These are phyloP conservation scores for Trichoderma guizhouense DNA, from an alignment of 2,329 filamentous ascomycete genomes.

Conservation along the genomic window DNA sequence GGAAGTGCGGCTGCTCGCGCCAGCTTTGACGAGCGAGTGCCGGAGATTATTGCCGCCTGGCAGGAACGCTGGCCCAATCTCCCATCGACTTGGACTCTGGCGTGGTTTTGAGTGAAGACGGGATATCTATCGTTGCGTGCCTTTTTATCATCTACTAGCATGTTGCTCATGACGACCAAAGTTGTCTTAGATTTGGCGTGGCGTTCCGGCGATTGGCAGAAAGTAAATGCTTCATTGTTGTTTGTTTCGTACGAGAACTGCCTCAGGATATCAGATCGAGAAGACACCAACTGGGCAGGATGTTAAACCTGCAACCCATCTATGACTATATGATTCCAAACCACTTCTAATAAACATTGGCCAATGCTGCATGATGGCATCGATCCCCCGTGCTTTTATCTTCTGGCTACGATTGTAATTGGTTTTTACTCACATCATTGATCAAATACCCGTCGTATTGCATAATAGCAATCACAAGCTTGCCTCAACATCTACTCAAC, in stretches of 20 bases:
- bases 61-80: slow-evolving; percentile 92
- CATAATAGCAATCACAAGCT: neutral
- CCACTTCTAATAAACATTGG: neutral
- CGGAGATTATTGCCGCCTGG: slow-evolving; percentile 87
- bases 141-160: neutral
- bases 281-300: neutral
- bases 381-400: neutral
- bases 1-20: slow-evolving; percentile 64
- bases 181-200: slow-evolving; percentile 3
- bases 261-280: neutral
- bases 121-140: neutral
- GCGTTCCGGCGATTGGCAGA: slow-evolving; percentile 12
- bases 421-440: neutral
- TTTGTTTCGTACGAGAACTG: neutral
- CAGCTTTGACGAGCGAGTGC: slow-evolving; percentile 89
- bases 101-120: slow-evolving; percentile 69
- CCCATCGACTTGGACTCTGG: slow-evolving; percentile 89
- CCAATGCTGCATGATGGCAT: neutral
- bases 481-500: neutral
- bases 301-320: neutral
- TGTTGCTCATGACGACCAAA: neutral
- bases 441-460: neutral
- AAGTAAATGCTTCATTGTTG: neutral
- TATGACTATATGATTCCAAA: neutral
- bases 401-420: neutral